phyloP scores from a whole-genome alignment of 768 basidiomycete genomes.

The Infundibulicybe gibba region DNA sequence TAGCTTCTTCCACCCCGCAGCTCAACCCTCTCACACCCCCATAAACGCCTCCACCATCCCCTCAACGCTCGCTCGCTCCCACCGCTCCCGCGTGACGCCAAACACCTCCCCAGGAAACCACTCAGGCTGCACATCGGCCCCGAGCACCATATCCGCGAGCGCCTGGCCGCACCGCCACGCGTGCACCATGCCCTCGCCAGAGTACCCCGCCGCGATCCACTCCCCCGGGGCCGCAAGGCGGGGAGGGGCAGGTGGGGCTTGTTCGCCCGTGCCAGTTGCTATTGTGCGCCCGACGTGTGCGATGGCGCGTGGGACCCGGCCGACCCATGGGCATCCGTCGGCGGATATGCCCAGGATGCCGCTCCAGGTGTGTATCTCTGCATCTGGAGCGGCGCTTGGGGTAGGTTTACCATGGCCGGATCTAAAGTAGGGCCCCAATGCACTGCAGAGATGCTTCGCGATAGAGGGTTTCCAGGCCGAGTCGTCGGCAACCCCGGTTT shows the following conservation, averaged over 20 bases:
- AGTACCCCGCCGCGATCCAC: slow-evolving; percentile 70
- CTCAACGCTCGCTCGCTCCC: too few relatives aligned
- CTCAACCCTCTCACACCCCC: too few relatives aligned
- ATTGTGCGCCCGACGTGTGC: slow-evolving; percentile 31
- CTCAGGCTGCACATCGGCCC: slow-evolving; percentile 17
- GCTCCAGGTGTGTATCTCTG: slow-evolving; percentile 43
- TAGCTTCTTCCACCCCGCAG: too few relatives aligned
- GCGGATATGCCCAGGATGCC: slow-evolving; percentile 61
- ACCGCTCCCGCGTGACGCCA: too few relatives aligned
- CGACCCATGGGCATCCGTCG: slow-evolving; percentile 69
- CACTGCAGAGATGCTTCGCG: slow-evolving; percentile 25
- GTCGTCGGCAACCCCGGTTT: slow-evolving; percentile 37
- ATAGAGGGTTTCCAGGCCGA: slow-evolving; percentile 20
- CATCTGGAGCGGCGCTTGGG: too few relatives aligned
- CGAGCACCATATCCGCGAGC: slow-evolving; percentile 57
- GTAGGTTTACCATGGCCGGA: too few relatives aligned
- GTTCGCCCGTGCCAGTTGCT: slow-evolving; percentile 3
- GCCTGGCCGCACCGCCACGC: slow-evolving; percentile 63
- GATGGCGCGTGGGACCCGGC: slow-evolving; percentile 48
- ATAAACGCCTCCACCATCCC: too few relatives aligned
- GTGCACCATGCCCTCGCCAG: slow-evolving; percentile 73
- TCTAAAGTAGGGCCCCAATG: slow-evolving; percentile 56
- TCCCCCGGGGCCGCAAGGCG: slow-evolving; percentile 43
- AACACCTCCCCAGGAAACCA: too few relatives aligned
- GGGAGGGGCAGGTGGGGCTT: too few relatives aligned